Evolutionary conservation across 2,329 filamentous ascomycete genomes (phyloP), one percentile per base, ranked within the genome.

Genomic region (Catunica adiposa): DNA sequence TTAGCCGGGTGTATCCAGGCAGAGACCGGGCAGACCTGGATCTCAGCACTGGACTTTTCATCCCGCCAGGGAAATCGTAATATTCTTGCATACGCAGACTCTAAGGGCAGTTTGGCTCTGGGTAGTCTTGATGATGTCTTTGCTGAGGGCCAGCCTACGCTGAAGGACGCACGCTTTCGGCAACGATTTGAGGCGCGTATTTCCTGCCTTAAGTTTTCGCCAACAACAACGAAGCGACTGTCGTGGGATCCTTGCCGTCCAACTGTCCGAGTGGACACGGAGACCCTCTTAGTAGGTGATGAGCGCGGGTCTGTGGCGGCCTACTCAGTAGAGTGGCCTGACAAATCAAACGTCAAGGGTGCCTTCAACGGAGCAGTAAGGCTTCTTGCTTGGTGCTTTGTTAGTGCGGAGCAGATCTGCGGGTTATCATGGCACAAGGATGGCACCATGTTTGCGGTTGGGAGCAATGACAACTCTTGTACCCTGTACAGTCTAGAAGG

Each of bases 21-120:
- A 22, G 53, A 58, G 3, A 53, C 47, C 38, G 60, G 51, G 22
- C 15, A 75, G 71, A 8, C 50, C 15, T 77, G 80, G 71, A 74
- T 98, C 44, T 95, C 88, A 0, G 89, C 87, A 4, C 68, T 97
- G n/a, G 82, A 86, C 0, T 97, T 97, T 67, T 97, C 92, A 1
- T 96, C 90, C 0, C 67, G 74, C 1, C 71, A 79, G 63, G 90
- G 90, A 1, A 75, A 74, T 20, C 85, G 83, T 63, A 82, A 81
- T 11, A 92, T 98, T 38, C 75, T 98, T 46, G 90, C 89, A 0
- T 84, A 89, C 60, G 86, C 85, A 11, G 81, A 88, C 63, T 86
- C 88, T 1, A 76, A 78, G 11, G 79, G 79, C 22, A 73, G 98
- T 3, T 86, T 89, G 78, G 50, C 50, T 8, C 20, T 52, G 15